Conservation (phyloP, 2,329 filamentous ascomycete genomes). For the Monosporascus cannonballus region DNA sequence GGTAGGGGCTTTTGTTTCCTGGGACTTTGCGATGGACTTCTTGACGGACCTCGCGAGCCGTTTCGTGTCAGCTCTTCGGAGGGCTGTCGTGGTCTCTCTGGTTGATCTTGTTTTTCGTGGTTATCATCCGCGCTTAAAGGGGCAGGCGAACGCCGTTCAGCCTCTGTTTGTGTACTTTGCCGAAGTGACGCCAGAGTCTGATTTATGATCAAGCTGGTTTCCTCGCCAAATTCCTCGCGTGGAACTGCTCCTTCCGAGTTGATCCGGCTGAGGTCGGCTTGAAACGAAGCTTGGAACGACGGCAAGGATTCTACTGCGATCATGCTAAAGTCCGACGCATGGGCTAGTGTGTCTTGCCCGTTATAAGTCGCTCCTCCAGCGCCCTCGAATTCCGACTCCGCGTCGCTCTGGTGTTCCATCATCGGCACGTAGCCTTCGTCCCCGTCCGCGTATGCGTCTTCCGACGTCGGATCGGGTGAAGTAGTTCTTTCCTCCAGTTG, state of each 20-base stretch:
- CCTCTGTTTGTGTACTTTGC: constrained; percentile 24
- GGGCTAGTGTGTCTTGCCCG: constrained; percentile 35
- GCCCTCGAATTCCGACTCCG: constrained; percentile 16
- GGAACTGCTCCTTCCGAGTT: constrained; percentile 17
- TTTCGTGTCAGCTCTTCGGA: constrained; percentile 1
- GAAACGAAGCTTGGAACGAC: constrained; percentile 35
- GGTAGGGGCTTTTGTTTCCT: constrained; percentile 25
- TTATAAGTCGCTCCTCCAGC: constrained; percentile 12
- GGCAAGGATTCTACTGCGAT: constrained; percentile 51
- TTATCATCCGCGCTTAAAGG: constrained; percentile 10
- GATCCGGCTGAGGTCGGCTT: constrained; percentile 32
- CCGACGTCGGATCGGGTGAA: background rate
- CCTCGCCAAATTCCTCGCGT: constrained; percentile 45
- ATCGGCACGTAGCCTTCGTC: constrained; percentile 15
- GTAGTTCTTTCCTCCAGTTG: background rate
- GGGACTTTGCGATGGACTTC: constrained; percentile 26
- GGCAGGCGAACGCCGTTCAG: constrained; percentile 5
- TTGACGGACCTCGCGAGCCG: constrained; percentile 12
- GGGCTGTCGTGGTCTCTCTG: constrained; percentile 3
- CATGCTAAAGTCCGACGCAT: constrained; percentile 51
- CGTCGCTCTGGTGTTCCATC: constrained; percentile 22
- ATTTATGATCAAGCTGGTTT: constrained; percentile 51
- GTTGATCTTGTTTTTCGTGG: constrained; percentile 6
- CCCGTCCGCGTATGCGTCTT: constrained; percentile 8
- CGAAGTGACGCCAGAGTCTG: constrained; percentile 47